Percentiles rank a stretch among this genome's conserved stretches.
Conservation (phyloP, 176 grass and related monocot genomes). For the Musa schizocarpa region DNA sequence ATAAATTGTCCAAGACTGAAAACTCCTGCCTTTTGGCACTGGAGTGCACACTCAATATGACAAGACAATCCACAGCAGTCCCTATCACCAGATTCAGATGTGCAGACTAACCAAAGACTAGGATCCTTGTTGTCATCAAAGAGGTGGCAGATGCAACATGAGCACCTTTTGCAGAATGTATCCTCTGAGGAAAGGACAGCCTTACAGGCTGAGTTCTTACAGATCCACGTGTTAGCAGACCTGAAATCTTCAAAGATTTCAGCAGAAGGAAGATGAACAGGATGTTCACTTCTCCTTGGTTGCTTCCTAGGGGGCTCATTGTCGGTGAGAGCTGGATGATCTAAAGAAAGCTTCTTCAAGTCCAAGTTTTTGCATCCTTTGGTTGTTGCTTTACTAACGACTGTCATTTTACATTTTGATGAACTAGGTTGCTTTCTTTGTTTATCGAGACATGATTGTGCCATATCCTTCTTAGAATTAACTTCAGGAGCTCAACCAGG, state of each 20-base stretch:
- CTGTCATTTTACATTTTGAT: slow-evolving; percentile 53
- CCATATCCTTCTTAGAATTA: slow-evolving; percentile 25
- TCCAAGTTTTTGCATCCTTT: slow-evolving; percentile 57
- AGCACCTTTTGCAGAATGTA: slow-evolving; percentile 94
- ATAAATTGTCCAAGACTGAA: slow-evolving; percentile 58
- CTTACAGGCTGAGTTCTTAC: slow-evolving; percentile 98
- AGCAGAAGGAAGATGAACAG: slow-evolving; percentile 23
- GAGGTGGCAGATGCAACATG: slow-evolving; percentile 88
- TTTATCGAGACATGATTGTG: slow-evolving; percentile 42
- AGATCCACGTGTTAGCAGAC: slow-evolving; percentile 57
- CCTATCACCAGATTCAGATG: slow-evolving; percentile 65
- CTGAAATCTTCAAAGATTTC: slow-evolving; percentile 26
- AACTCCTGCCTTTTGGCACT: slow-evolving; percentile 58
- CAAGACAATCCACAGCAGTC: slow-evolving; percentile 92
- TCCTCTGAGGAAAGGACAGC: slow-evolving; percentile 63
- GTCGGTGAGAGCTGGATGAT: slow-evolving; percentile 26
- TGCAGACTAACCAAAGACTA: slow-evolving; percentile 90
- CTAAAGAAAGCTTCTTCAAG: slow-evolving; percentile 55
- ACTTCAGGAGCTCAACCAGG: neutral
- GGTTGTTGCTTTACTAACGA: slow-evolving; percentile 43
- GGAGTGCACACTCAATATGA: slow-evolving; percentile 84
- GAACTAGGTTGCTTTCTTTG: slow-evolving; percentile 26
- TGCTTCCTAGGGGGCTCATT: slow-evolving; percentile 37
- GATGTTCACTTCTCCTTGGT: slow-evolving; percentile 23
- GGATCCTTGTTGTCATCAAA: slow-evolving; percentile 99